phyloP scores from a whole-genome alignment of 2,329 filamentous ascomycete species.

The Calonectria honghensis region DNA sequence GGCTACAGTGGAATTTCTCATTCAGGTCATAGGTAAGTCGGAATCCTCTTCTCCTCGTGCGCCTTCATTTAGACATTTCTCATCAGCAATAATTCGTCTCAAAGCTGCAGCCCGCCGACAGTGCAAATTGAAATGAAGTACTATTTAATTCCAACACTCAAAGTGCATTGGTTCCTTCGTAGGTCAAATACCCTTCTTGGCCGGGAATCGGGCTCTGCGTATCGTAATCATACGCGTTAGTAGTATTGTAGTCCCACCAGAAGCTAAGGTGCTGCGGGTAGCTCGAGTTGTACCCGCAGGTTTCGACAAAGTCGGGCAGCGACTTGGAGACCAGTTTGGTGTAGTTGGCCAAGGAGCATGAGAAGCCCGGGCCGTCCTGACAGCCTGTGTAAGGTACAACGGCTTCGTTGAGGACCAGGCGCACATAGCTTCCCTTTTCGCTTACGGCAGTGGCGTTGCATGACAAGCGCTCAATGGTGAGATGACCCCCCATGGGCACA shows the following conservation, averaged over 20 bases:
- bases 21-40: too few species aligned
- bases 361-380: conserved; percentile 8
- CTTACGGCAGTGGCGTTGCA: not conserved
- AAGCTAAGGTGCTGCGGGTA: conserved; percentile 16
- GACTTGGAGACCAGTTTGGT: not conserved
- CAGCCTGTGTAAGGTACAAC: conserved; percentile 3
- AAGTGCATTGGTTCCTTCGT: not conserved
- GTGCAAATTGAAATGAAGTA: not conserved
- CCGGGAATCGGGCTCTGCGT: not conserved
- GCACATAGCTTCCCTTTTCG: not conserved
- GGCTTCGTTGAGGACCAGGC: conserved; percentile 18
- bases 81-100: too few species aligned
- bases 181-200: conserved; percentile 7
- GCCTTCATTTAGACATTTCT: too few species aligned
- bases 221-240: conserved; percentile 7
- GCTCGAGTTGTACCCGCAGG: not conserved
- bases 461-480: conserved; percentile 2
- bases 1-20: too few species aligned
- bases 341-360: conserved; percentile 9
- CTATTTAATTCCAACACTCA: not conserved
- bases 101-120: too few species aligned
- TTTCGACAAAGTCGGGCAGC: conserved; percentile 1
- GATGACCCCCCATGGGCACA: conserved; percentile 11
- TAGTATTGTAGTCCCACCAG: conserved; percentile 21
- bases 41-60: too few species aligned